Evolutionary conservation across 148 eudicot species (phyloP), one percentile per base, ranked within the genome.

Genomic region (Polygonum maritimum): DNA sequence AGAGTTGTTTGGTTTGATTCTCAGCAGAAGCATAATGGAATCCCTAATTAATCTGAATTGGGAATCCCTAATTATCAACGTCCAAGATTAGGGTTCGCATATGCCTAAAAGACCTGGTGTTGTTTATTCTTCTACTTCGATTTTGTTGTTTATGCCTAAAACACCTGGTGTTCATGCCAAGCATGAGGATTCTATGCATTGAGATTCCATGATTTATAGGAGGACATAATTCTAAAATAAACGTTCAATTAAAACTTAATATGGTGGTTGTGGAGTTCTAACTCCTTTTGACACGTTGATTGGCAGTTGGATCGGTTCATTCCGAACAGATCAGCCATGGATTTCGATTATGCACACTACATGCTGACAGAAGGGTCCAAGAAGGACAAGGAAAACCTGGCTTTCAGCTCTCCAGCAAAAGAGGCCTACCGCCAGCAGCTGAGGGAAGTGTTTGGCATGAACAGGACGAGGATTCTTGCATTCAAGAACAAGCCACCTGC

Each of bases 321-420:
- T 21, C 99, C 99, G 4, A 95, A 95, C 81, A 81, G 97, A 49
- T 95, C 96, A 0, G 99, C 97, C 0, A 95, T 95, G 96, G 96
- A 95, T 78, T 89, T 92, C n/a, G 96, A 95, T 38, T 95, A 84
- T 57, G 99, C 99, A 0, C 94, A 89, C 71, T 92, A 85, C 84
- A 92, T 91, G 98, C 82, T 95, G 71, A 95, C 92, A 11, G 97
- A 95, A 74, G 92, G 87, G 55, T 77, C 84, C 75, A 44, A 72
- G 86, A 92, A 88, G 83, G 49, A n/a, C 33, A 92, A 92, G 89
- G 94, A 90, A 81, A 95, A 95, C 74, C 90, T 97, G n/a, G 82
- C 83, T 49, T 81, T 63, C 26, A 80, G 73, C 80, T 92, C 99
- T 39, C 99, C 97, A 0, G 81, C 92, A 0, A 91, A 91, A 81